phyloP scores from a whole-genome alignment of 169 alveolate species.

The Cystoisospora suis region DNA sequence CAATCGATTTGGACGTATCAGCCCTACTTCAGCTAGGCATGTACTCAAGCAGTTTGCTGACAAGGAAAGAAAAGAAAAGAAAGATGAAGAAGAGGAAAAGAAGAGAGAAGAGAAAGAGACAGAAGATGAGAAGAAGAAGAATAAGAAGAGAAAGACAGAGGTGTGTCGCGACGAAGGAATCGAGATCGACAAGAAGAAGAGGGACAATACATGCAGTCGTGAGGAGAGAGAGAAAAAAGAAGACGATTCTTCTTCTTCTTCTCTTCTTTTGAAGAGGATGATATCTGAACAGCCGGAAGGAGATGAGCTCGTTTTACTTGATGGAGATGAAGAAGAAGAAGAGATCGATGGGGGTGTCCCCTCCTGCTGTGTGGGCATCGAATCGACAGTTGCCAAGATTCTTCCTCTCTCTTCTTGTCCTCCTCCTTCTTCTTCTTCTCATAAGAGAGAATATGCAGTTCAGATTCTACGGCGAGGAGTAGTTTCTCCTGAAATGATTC shows the following conservation, averaged over 20 bases:
- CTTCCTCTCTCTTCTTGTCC: neutral
- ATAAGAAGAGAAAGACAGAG: neutral
- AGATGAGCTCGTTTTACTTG: slow-evolving; percentile 1
- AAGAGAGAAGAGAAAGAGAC: neutral
- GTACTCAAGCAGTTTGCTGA: slow-evolving; percentile 70
- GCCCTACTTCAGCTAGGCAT: slow-evolving; percentile 90
- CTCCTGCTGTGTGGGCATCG: slow-evolving; percentile 52
- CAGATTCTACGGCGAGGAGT: slow-evolving; percentile 38
- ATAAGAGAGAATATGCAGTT: neutral
- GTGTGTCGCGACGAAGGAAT: neutral
- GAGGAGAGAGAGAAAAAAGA: no score
- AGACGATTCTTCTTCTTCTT: no score
- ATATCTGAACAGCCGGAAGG: slow-evolving; percentile 31
- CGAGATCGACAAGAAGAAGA: neutral
- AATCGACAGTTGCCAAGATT: slow-evolving; percentile 42
- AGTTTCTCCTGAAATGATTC: neutral
- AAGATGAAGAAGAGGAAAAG: neutral
- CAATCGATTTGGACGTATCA: slow-evolving; percentile 87
- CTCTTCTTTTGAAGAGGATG: no score
- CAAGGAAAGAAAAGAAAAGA: neutral
- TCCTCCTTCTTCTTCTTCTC: neutral
- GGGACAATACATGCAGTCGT: no score
- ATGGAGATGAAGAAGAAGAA: neutral
- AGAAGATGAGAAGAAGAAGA: neutral
- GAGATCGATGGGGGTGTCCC: neutral